Evolutionary conservation across 75 land plant genomes (phyloP), one percentile per base, ranked within the genome.

Genomic region (Pinus taeda): DNA sequence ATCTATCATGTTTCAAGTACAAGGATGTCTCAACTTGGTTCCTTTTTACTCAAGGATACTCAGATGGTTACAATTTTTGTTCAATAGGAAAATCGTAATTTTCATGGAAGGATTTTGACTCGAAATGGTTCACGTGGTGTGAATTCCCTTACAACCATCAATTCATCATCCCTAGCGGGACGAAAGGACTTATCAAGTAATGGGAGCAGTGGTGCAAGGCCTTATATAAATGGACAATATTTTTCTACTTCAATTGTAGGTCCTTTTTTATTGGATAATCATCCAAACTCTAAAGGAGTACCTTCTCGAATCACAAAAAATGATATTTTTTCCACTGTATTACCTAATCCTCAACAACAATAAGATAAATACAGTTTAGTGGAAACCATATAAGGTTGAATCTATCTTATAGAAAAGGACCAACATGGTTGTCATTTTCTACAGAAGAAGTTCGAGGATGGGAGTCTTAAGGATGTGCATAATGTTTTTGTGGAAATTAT

Each of bases 381-480:
- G 39, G 82, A 82, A 56, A 90, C 83, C 71, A 81, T 84, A 56
- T 79, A 62, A 71, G 91, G 92, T 20, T 81, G 75, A 24, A 89
- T 93, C 14, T 86, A 82, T 83, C 39, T 81, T 13, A 78, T 92
- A 60, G 92, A 95, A 14, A 90, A 83, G 66, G 92, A 94, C 81
- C 95, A 92, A 70, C 78, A 86, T 78, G 97, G 95, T 12, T 94
- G 97, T 72, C 86, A 87, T 57, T 90, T 88, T 76, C 63, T 94
- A 76, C 95, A 94, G 71, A 75, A 74, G 57, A 89, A 80, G 78
- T 75, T 94, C 57, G 74, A 79, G 8, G 91, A 89, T 57, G 90
- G 90, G 7, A 80, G 64, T 59, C 37, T 62, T 22, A 88, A 88
- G 63, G 92, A 92, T 74, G 74, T 90, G 62, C 75, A 86, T 60